Evolutionary conservation across 495 filamentous ascomycete species (phyloP).

Genomic region (Aspergillus indologenus): DNA sequence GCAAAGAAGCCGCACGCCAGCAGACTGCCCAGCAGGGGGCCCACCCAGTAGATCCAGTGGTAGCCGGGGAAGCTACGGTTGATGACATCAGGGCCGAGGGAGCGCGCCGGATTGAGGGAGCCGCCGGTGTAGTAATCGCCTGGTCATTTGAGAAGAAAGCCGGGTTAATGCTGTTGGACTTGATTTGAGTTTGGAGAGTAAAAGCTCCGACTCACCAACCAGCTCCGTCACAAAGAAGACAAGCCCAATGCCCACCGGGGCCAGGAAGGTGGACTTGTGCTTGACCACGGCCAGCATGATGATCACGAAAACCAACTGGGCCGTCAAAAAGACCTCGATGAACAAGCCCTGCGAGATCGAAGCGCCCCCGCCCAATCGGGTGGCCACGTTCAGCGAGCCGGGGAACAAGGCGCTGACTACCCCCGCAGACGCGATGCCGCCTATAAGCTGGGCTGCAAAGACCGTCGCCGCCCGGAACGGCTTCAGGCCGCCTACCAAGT

Average conservation of each 20-base stretch:
- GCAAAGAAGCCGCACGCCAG: conserved; percentile 67
- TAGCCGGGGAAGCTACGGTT: conserved; percentile 57
- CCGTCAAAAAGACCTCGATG: conserved; percentile 79
- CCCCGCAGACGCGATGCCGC: conserved; percentile 57
- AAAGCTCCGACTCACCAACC: conserved; percentile 43
- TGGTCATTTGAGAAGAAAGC: conserved; percentile 11
- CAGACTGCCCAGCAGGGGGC: conserved; percentile 62
- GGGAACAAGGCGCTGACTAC: conserved; percentile 63
- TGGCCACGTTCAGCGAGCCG: conserved; percentile 57
- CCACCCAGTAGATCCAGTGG: conserved; percentile 61
- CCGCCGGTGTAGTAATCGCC: conserved; percentile 72
- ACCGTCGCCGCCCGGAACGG: conserved; percentile 48
- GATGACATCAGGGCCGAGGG: conserved; percentile 68
- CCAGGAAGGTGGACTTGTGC: conserved; percentile 73
- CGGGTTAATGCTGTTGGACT: background rate
- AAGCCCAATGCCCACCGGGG: conserved; percentile 74
- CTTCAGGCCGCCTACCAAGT: conserved; percentile 54
- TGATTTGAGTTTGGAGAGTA: background rate
- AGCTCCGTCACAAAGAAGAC: conserved; percentile 69
- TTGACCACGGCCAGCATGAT: conserved; percentile 85
- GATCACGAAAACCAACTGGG: conserved; percentile 71
- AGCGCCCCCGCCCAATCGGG: conserved; percentile 54
- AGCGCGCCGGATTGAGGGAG: conserved; percentile 69
- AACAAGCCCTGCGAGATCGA: conserved; percentile 65
- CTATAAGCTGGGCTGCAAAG: conserved; percentile 54